Base-by-base conservation (phyloP, 306 rosid genomes). In the Citrullus colocynthis region DNA sequence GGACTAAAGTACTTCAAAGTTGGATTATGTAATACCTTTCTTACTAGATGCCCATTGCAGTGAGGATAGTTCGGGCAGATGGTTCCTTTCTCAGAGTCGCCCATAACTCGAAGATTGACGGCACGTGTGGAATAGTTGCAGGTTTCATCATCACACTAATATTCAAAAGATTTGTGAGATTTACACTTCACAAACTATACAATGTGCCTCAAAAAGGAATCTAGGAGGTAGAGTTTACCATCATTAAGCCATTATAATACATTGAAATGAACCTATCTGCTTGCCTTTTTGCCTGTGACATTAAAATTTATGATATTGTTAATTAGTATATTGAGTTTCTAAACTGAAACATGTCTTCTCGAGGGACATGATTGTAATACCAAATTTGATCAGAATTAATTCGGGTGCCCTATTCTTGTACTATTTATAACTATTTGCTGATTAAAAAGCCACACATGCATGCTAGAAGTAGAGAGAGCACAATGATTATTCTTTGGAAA, bases 111-210 rank as follows among this genome's bases (percentile, higher is more conserved):
- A 73, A 90, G 89, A 84, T 86, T 92, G 82, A 92, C 78, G 87
- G 88, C 82, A 52, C 96, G 96, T 1, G 97, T 95, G 48, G 90
- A 71, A 82, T 87, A 80, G 75, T 92, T 89, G 74, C 98, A 95
- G 21, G 97, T 92, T 85, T 95, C 98, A 65, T 92, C 98, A 12
- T 95, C 98, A 81, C 98, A 92, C 98, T 95, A 83, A 79, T 7
- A 28, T 57, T 34, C 30, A 18, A 6, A 71, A 74, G 59, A 71
- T 24, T 71, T 48, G 39, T 48, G 41, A 71, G 42, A 14, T 21
- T 69, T 41, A 42, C 37, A 69, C 8, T 66, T 71, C 41, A 48
- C 24, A 24, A 71, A 24, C 58, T 21, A 28, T 71, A 48, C 7
- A 48, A 28, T 48, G 1, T 45, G 15, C 39, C 58, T 17, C 28